Evolutionary conservation across 2,329 filamentous ascomycete genomes (phyloP), one percentile per base, ranked within the genome.

Genomic region (Scedosporium aurantiacum): DNA sequence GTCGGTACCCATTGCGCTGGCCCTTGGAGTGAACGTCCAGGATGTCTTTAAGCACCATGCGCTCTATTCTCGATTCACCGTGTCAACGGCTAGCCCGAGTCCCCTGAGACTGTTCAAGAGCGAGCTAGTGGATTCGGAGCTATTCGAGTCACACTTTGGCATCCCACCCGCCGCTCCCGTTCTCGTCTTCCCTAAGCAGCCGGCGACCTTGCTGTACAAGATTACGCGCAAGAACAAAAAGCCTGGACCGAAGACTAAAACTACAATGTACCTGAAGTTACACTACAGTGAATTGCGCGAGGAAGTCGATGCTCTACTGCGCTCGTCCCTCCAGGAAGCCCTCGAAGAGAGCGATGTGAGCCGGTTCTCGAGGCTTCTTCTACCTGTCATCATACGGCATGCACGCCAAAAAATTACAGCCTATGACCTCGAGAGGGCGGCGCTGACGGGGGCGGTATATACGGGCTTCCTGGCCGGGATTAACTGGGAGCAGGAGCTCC

Each of bases 1-100:
- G 54, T 21, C 79, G 3, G 79, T 95, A 21, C 82, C 86, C 2
- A 87, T 94, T 1, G 82, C 88, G 1, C 78, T 99, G 4, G 90
- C 91, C 0, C 79, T 99, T 3, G 92, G 93, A 2, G 94, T 99
- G 64, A 97, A 97, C 66, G 94, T 99, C 5, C 92, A 97, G 68
- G 94, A 99, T 67, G 84, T 95, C 28, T 97, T 97, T 78, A 96
- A 96, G 70, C 85, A 90, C 64, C 77, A 85, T 6, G 81, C 84
- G 0, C 79, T 97, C 0, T 94, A 94, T 69, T 97, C 92, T 0
- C 87, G 88, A 8, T 99, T 99, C 71, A 96, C 90, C 14, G 87
- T 99, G 60, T 91, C 90, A 12, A 91, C 92, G 0, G 88, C 90
- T 1, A 90, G 81, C 61, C 72, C 82, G 25, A 86, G 87, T 32